A percentile compares a stretch with the other conserved stretches of the same genome.
These are phyloP conservation scores for Termitomyces sp. DNA, from an alignment of 768 basidiomycete genomes.

Conservation along the genomic window DNA sequence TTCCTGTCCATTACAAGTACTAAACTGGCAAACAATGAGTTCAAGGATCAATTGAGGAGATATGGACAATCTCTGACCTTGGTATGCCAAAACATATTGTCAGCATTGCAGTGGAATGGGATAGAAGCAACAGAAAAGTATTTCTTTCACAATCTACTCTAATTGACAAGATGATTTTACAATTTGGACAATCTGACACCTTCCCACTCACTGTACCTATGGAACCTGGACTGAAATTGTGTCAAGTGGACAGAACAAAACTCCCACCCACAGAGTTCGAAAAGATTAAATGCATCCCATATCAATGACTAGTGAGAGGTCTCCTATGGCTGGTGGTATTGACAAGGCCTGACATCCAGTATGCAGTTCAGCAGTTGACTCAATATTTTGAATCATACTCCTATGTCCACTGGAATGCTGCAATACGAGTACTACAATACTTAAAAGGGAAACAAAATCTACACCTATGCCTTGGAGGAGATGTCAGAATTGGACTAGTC, in stretches of 20 bases:
- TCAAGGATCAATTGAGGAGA: background rate
- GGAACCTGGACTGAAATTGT: background rate
- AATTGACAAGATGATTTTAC: background rate
- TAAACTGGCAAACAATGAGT: background rate
- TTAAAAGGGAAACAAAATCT: background rate
- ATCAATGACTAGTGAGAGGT: too few relatives aligned
- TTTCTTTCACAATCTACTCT: background rate
- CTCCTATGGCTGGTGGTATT: too few relatives aligned
- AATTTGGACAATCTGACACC: background rate
- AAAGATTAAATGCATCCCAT: too few relatives aligned
- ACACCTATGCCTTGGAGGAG: background rate
- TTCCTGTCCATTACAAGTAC: background rate
- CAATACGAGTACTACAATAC: background rate
- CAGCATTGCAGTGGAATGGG: background rate
- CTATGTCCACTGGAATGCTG: background rate
- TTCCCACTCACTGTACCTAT: background rate
- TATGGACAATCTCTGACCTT: background rate
- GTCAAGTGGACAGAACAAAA: background rate
- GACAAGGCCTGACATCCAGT: background rate
- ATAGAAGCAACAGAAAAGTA: background rate
- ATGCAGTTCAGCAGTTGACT: background rate
- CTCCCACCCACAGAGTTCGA: too few relatives aligned
- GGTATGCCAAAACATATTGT: background rate
- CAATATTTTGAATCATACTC: constrained; percentile 1
- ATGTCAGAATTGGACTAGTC: background rate